Evolutionary conservation across 345 rosid genomes (phyloP), one percentile per base, ranked within the genome.

Genomic region (Camelina sativa): DNA sequence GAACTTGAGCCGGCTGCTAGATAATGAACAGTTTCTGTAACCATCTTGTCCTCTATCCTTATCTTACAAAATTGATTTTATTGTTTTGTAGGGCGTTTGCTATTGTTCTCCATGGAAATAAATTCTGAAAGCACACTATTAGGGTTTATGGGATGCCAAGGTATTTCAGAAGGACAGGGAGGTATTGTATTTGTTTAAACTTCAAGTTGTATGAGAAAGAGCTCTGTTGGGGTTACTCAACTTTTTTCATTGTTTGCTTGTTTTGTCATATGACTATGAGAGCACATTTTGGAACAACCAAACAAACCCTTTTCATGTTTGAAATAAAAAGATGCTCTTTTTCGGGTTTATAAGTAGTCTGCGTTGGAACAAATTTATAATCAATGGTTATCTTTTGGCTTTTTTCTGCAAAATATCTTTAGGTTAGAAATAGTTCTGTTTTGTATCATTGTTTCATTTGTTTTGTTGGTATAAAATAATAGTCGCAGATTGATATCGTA

Each of bases 291-390:
- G 80, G 72, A 72, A 77, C 55, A 56, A 71, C 62, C 76, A 71
- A 71, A 71, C 67, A 50, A 71, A 71, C 19, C 35, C 47, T 77
- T 58, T 71, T 77, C 80, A 50, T 71, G 72, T 77, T 77, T 71
- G 71, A 51, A 77, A 77, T 64, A 64, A 77, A 77, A 65, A 62
- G 34, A 71, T 71, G 67, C 72, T 77, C 67, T 67, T 70, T 57
- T 64, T 65, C 65, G 15, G 53, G 47, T 2, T 35, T 64, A 35
- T 12, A 47, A 76, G 61, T 70, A 63, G 60, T 62, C 55, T 17
- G 19, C 15, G 28, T 56, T 56, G 48, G 55, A 54, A 19, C 23
- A n/a, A 46, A 43, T n/a, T 40, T 11, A 9, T n/a, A 44, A 65
- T 34, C 16, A 56, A 46, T 47, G 20, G 22, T 12, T 74, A 3